A percentile compares a stretch with the other conserved stretches of the same genome.
Conservation (phyloP, 331 rosid genomes). For the Acacia concinna region DNA sequence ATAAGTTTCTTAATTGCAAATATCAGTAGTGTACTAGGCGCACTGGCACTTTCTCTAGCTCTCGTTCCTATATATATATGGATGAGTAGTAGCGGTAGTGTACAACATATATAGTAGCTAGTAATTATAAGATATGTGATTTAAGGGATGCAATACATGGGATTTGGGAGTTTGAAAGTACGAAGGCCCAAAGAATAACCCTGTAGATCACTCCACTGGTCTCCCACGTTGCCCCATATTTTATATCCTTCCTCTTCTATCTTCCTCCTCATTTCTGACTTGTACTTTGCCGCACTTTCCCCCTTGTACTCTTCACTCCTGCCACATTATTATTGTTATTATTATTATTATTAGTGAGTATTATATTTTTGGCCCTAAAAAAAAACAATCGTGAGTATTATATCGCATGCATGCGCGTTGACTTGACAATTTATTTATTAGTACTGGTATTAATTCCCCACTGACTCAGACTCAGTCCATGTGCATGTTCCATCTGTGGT, state of each 20-base stretch:
- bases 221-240: slow-evolving; percentile 96
- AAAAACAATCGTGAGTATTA: too few relatives aligned
- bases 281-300: slow-evolving; percentile 61
- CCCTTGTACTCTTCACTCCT: slow-evolving; percentile 56
- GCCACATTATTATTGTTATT: too few relatives aligned
- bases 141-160: slow-evolving; percentile 81
- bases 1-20: too few relatives aligned
- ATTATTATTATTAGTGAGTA: too few relatives aligned
- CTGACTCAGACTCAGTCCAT: background rate
- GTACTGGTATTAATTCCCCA: background rate
- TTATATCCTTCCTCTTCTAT: slow-evolving; percentile 65
- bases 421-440: slow-evolving; percentile 17
- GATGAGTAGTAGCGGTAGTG: too few relatives aligned
- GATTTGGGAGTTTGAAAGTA: slow-evolving; percentile 88
- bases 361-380: too few relatives aligned
- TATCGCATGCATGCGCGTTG: slow-evolving; percentile 31
- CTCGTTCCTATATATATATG: too few relatives aligned
- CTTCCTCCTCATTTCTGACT: slow-evolving; percentile 57
- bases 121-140: too few relatives aligned
- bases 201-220: slow-evolving; percentile 89
- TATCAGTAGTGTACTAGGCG: too few relatives aligned
- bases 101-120: too few relatives aligned
- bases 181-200: slow-evolving; percentile 70
- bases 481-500: too few relatives aligned
- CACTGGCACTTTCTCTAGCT: too few relatives aligned